Conservation (phyloP, 345 rosid species). For the Rhodomyrtus tomentosa region DNA sequence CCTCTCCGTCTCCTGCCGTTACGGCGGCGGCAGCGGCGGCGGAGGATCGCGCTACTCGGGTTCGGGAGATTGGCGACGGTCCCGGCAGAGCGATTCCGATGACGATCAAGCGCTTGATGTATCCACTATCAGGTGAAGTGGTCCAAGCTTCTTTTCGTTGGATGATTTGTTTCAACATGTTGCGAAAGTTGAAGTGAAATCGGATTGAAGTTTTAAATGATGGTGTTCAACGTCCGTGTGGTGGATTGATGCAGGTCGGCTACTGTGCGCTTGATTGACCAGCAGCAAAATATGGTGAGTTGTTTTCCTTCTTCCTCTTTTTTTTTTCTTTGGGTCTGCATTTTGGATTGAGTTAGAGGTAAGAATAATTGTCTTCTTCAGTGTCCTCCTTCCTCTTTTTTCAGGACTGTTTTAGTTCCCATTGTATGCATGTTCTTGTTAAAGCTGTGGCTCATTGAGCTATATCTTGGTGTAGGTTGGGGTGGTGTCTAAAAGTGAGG, state of each 20-base stretch:
- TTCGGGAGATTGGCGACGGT: slow-evolving; percentile 12
- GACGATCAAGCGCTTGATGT: slow-evolving; percentile 58
- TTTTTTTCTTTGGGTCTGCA: background rate
- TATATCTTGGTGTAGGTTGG: slow-evolving; percentile 45
- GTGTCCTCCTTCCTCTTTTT: background rate
- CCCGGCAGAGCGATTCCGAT: slow-evolving; percentile 34
- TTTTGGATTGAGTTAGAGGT: background rate
- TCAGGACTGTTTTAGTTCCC: background rate
- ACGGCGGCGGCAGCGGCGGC: slow-evolving; percentile 29
- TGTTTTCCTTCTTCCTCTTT: slow-evolving; percentile 2
- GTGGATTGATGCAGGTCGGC: slow-evolving; percentile 36
- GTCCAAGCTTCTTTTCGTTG: background rate
- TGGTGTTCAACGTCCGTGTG: background rate
- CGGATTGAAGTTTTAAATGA: background rate
- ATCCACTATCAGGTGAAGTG: slow-evolving; percentile 40
- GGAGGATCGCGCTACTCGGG: slow-evolving; percentile 30
- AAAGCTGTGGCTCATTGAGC: background rate
- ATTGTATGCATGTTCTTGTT: background rate
- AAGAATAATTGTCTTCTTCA: background rate
- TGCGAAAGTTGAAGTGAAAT: background rate
- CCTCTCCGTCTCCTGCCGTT: slow-evolving; percentile 28
- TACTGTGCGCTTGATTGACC: slow-evolving; percentile 73
- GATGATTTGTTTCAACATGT: background rate
- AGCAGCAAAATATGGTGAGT: slow-evolving; percentile 74
- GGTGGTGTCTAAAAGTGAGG: slow-evolving; percentile 59